Evolutionary conservation across 371 early-diverging fungal genomes (phyloP).

Genomic region (Mucor circinelloides): DNA sequence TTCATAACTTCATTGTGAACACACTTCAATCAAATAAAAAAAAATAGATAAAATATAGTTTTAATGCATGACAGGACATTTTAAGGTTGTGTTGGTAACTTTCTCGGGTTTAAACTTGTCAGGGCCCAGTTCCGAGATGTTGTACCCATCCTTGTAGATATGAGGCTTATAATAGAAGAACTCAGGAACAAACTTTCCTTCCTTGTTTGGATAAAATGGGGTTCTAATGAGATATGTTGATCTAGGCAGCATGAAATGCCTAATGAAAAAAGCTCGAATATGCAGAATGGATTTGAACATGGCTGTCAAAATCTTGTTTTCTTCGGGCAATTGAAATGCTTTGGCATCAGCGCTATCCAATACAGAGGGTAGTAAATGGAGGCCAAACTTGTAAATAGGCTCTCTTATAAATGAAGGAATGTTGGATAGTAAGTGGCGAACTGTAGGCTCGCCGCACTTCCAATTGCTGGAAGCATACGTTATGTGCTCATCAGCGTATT

Average conservation of each 20-base stretch:
- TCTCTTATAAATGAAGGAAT: slow-evolving; percentile 5
- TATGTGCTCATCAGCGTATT: slow-evolving; percentile 7
- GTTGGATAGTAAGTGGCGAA: background rate
- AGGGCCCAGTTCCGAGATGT: slow-evolving; percentile 20
- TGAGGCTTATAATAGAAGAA: slow-evolving; percentile 10
- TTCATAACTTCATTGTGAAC: background rate
- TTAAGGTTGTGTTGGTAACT: background rate
- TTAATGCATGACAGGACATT: slow-evolving; percentile 1
- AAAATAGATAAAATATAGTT: background rate
- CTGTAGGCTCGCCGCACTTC: slow-evolving; percentile 15
- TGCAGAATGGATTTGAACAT: background rate
- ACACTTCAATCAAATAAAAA: background rate
- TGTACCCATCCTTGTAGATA: slow-evolving; percentile 22
- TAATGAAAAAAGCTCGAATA: slow-evolving; percentile 9
- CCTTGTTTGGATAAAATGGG: slow-evolving; percentile 11
- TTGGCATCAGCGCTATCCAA: background rate
- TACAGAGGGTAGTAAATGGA: slow-evolving; percentile 1
- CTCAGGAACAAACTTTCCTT: slow-evolving; percentile 18
- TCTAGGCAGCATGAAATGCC: slow-evolving; percentile 18
- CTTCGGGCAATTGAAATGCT: slow-evolving; percentile 34
- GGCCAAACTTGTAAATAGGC: background rate
- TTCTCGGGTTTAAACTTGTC: slow-evolving; percentile 1
- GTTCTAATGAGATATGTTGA: slow-evolving; percentile 10
- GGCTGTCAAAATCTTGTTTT: slow-evolving; percentile 15
- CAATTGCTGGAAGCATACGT: slow-evolving; percentile 13